Conservation (phyloP, 2,329 filamentous ascomycete genomes). For the Lasiodiplodia theobromae region DNA sequence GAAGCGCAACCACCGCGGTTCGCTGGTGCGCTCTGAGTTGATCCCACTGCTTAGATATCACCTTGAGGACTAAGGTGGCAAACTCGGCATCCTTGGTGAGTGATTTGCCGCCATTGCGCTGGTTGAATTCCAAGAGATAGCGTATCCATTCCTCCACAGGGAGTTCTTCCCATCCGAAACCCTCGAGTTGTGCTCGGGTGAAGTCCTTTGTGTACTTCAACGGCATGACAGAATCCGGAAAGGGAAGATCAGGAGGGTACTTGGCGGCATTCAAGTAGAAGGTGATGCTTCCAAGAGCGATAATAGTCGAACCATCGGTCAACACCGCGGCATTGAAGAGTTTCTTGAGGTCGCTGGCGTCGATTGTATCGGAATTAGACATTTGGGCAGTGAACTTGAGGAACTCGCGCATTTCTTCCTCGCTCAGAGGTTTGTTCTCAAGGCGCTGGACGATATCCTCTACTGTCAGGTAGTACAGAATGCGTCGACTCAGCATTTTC, state of each 20-base stretch:
- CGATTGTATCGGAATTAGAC: constrained; percentile 74
- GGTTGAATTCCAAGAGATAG: constrained; percentile 52
- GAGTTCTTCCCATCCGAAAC: constrained; percentile 85
- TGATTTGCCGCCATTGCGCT: constrained; percentile 57
- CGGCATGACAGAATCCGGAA: constrained; percentile 61
- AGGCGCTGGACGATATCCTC: constrained; percentile 85
- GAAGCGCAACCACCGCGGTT: constrained; percentile 66
- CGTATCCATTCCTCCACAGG: constrained; percentile 84
- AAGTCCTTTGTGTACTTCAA: constrained; percentile 80
- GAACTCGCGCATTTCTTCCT: constrained; percentile 80
- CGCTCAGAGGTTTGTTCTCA: constrained; percentile 79
- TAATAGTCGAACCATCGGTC: constrained; percentile 60
- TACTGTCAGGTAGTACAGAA: constrained; percentile 87
- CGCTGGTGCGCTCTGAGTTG: constrained; percentile 72
- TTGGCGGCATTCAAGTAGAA: constrained; percentile 79
- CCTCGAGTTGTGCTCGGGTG: constrained; percentile 72
- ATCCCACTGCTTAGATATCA: constrained; percentile 92
- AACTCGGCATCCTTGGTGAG: constrained; percentile 76
- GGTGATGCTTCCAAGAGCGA: constrained; percentile 82
- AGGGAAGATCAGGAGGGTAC: constrained; percentile 56
- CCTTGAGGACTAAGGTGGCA: constrained; percentile 75
- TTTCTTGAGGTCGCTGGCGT: constrained; percentile 69
- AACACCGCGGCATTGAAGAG: constrained; percentile 84
- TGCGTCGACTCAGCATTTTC: constrained; percentile 81
- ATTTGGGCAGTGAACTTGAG: constrained; percentile 83